These are phyloP conservation scores for Physaria fendleri DNA, from an alignment of 345 rosid genomes.

Conservation along the genomic window DNA sequence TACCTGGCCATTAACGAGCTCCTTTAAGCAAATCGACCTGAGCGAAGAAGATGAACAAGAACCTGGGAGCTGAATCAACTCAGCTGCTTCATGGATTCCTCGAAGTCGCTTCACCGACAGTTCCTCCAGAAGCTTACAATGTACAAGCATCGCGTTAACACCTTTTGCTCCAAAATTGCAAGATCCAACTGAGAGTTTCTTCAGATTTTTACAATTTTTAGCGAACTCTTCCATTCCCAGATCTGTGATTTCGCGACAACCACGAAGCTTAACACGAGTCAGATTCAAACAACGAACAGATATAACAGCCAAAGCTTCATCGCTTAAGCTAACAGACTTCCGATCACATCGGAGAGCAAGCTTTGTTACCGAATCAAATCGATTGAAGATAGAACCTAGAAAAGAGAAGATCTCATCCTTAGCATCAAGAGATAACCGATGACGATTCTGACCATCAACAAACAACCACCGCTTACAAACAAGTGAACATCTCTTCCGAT, in stretches of 20 bases:
- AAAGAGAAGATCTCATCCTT: slow-evolving; percentile 38
- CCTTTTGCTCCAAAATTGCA: slow-evolving; percentile 77
- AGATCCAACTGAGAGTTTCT: slow-evolving; percentile 72
- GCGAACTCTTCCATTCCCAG: slow-evolving; percentile 62
- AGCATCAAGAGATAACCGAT: slow-evolving; percentile 66
- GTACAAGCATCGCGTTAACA: slow-evolving; percentile 53
- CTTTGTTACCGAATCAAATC: slow-evolving; percentile 69
- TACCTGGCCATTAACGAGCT: slow-evolving; percentile 70
- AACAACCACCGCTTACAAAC: slow-evolving; percentile 73
- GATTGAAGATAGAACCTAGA: slow-evolving; percentile 43
- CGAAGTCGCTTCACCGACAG: slow-evolving; percentile 75
- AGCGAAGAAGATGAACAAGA: slow-evolving; percentile 42
- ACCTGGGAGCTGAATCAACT: slow-evolving; percentile 41
- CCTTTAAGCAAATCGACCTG: slow-evolving; percentile 72
- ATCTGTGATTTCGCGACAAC: slow-evolving; percentile 82
- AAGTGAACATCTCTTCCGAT: slow-evolving; percentile 66
- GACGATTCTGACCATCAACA: slow-evolving; percentile 74
- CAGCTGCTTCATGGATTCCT: slow-evolving; percentile 51
- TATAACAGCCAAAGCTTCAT: slow-evolving; percentile 52
- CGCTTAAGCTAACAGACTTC: slow-evolving; percentile 50
- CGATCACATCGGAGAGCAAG: slow-evolving; percentile 76
- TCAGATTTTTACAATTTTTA: slow-evolving; percentile 42
- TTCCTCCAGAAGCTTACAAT: slow-evolving; percentile 65
- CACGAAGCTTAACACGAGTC: slow-evolving; percentile 82
- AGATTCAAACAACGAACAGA: slow-evolving; percentile 57